These are phyloP conservation scores for Cryphonectria radicalis DNA, from an alignment of 2,329 filamentous ascomycete species.

Conservation along the genomic window DNA sequence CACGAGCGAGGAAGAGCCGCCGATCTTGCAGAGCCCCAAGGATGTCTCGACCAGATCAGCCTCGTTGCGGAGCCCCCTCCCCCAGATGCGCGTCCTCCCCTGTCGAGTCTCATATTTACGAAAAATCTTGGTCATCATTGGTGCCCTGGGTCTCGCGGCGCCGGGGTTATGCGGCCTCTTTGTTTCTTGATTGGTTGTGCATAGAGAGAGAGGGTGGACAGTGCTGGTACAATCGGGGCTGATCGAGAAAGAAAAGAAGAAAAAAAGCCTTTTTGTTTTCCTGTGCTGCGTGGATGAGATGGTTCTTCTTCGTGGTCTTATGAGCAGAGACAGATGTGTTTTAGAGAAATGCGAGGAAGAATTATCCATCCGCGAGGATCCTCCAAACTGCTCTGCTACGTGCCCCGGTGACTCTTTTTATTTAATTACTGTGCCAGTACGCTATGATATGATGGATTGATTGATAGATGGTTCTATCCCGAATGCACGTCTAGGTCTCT, in stretches of 20 bases:
- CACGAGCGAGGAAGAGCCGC: constrained; percentile 30
- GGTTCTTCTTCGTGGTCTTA: constrained; percentile 32
- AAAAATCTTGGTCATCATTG: constrained; percentile 59
- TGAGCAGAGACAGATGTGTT: constrained; percentile 33
- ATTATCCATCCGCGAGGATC: constrained; percentile 22
- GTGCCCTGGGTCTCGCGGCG: constrained; percentile 50
- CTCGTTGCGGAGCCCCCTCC: constrained; percentile 45
- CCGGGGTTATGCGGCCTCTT: constrained; percentile 53
- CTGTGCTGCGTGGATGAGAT: constrained; percentile 38
- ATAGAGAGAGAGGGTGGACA: constrained; percentile 48
- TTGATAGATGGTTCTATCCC: not conserved
- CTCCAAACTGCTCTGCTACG: not conserved
- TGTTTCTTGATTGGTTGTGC: constrained; percentile 52
- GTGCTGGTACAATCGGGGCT: constrained; percentile 54
- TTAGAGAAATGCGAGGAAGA: constrained; percentile 34
- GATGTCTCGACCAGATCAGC: constrained; percentile 51
- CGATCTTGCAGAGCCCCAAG: constrained; percentile 42
- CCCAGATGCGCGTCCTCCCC: constrained; percentile 51
- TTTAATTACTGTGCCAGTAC: not conserved
- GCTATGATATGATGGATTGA: not conserved
- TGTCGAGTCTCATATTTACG: constrained; percentile 59
- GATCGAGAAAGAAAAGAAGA: constrained; percentile 40
- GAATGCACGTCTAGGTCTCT: too few species aligned
- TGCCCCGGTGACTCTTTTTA: not conserved
- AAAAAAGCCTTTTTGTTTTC: constrained; percentile 56